Evolutionary conservation across 1,284 basidiomycete species (phyloP), one percentile per base, ranked within the genome.

Genomic region (Heliocybe sulcata): DNA sequence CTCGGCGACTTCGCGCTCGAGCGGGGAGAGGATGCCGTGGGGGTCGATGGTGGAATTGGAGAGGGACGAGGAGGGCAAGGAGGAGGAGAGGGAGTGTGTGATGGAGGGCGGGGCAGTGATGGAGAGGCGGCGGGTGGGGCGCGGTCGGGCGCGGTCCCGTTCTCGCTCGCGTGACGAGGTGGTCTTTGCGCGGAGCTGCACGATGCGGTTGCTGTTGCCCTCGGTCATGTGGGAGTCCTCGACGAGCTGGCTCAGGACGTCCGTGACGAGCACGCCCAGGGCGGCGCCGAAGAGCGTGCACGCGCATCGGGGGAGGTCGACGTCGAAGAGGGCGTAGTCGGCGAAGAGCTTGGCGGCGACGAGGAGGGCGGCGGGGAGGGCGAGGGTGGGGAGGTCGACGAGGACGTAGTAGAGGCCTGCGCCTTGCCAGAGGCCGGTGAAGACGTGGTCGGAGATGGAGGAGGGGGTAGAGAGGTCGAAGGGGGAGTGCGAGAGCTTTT

Each of bases 391-490:
- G 54, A 76, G 72, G 64, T 80, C 80, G 57, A 72, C 74, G 58
- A 81, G 75, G 54, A 83, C 74, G 63, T 81, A 85, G 64, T 88
- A 85, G 49, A 91, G 72, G 25, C 79, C 83, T 59, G 87, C 79
- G 52, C 88, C 88, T 68, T 90, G 85, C 76, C 85, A 83, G 61
- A 84, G 75, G 54, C 88, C 88, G 54, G 79, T 71, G 57, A 91
- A 79, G 66, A 89, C 70, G 61, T 76, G 74, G 63, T 87, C 80
- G 57, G 77, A 76, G 45, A 82, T 69, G 61, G 77, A 69, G 14
- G 77, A 69, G 2, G 59, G 53, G 55, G 62, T 66, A 47, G 67
- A 65, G n/a, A 61, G 64, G 56, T 57, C 75, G 68, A 56, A 67
- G 71, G 52, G 75, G 66, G 54, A 73, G 25, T 16, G 56, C 55